Conservation (phyloP, 2,329 filamentous ascomycete genomes). For the Beauveria scarabaeidicola region DNA sequence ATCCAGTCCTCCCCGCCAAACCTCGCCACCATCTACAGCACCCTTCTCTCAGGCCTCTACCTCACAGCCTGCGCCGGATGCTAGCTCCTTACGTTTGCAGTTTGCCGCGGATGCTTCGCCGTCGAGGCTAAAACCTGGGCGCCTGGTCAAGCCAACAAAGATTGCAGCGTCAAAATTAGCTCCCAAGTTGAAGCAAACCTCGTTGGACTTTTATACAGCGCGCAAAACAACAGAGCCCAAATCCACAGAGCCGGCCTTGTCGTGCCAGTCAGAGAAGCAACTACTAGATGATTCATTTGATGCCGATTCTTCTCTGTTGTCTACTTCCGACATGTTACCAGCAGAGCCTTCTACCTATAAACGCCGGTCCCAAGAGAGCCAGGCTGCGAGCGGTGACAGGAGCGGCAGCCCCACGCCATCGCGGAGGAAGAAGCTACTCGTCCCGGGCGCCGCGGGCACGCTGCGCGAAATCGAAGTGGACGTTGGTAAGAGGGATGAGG, state of each 20-base stretch:
- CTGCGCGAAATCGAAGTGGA: conserved; percentile 9
- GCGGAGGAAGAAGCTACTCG: conserved; percentile 7
- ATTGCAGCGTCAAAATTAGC: conserved; percentile 11
- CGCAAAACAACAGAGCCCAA: background rate
- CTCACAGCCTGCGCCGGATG: conserved; percentile 13
- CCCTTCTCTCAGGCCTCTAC: conserved; percentile 14
- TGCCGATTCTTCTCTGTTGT: background rate
- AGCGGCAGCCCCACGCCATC: conserved; percentile 2
- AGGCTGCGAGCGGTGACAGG: background rate
- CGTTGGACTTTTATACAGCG: conserved; percentile 23
- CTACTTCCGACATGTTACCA: background rate
- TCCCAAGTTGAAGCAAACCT: conserved; percentile 24
- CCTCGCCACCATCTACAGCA: conserved; percentile 24
- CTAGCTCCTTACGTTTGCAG: conserved; percentile 20
- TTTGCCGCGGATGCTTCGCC: conserved; percentile 15
- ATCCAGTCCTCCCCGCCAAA: conserved; percentile 4
- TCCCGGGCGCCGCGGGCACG: background rate
- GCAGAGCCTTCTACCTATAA: conserved; percentile 4
- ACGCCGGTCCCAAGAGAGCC: conserved; percentile 6
- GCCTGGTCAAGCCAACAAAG: background rate
- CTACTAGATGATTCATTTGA: background rate
- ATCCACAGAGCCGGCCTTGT: background rate
- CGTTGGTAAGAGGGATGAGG: background rate
- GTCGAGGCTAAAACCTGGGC: background rate
- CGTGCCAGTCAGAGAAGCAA: background rate